These are phyloP conservation scores for Dendrocalamus latiflorus DNA, from an alignment of 202 grass and related monocot genomes.

Conservation along the genomic window DNA sequence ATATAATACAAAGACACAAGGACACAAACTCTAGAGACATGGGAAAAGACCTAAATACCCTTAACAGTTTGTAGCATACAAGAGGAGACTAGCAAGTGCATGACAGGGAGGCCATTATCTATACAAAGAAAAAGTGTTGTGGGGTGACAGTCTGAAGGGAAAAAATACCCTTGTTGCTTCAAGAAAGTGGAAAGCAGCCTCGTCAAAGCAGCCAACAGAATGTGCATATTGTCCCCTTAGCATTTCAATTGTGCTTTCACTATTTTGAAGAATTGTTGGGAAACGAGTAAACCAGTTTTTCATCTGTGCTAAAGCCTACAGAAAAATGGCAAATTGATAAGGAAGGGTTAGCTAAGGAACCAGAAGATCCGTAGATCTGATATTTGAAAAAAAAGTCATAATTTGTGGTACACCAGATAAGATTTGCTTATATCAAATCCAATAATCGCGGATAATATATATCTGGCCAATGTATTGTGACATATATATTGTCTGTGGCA, in stretches of 20 bases:
- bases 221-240: constrained; percentile 97
- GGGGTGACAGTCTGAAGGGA: background rate
- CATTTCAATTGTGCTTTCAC: constrained; percentile 88
- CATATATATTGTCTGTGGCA: too few species aligned
- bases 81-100: background rate
- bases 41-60: too few species aligned
- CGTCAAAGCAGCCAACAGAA: constrained; percentile 91
- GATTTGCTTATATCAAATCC: too few species aligned
- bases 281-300: constrained; percentile 86
- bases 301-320: constrained; percentile 84
- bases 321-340: constrained; percentile 5
- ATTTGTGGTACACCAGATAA: too few species aligned
- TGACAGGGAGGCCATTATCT: background rate
- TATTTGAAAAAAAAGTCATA: too few species aligned
- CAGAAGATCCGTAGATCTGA: too few species aligned
- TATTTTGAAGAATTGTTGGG: constrained; percentile 79
- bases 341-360: too few species aligned
- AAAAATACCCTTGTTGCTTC: constrained; percentile 64
- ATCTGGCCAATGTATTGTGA: too few species aligned
- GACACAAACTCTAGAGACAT: too few species aligned
- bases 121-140: background rate
- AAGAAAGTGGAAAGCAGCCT: constrained; percentile 90
- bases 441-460: too few species aligned
- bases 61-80: too few species aligned
- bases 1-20: too few species aligned